Evolutionary conservation across 257 asterid species (phyloP), one percentile per base, ranked within the genome.

Genomic region (Capsicum baccatum): DNA sequence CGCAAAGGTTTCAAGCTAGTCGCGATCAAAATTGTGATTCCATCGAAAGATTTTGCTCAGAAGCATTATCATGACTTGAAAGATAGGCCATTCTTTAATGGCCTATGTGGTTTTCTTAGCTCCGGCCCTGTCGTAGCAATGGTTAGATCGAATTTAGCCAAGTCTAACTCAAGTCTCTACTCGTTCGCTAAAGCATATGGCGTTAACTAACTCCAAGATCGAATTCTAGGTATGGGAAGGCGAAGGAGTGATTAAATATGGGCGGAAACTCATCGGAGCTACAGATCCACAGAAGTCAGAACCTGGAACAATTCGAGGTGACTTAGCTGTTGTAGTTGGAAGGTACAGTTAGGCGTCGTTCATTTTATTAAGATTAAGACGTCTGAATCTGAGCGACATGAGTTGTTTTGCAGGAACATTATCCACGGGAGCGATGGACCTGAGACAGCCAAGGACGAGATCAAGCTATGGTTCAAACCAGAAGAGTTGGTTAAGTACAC

Each of bases 301-400:
- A 87, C 99, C 99, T 71, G 99, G 99, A 87, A 97, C 99, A 87
- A 95, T 97, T 83, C 89, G 99, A 88, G 99, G 99, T 76, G 99
- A 97, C 83, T 89, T 97, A 83, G 99, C 99, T 76, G 98, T 94
- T 48, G 97, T 93, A 17, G 98, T 97, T 8, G 98, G 99, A 89
- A 97, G 99, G 99, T 76, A 52, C 15, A 14, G 14, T 26, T 52
- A 54, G 33, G 55, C 26, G 2, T 3, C 35, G 16, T 9, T 69
- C 39, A 33, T 13, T 67, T 39, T 67, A 13, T 14, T 35, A 69
- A 69, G 55, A 69, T 42, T 69, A 69, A 69, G 79, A 69, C 55
- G 33, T 69, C 50, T 42, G 15, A 69, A 39, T 39, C 15, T 69
- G 15, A 69, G 47, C 4, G 19, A 19, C 5, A 48, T 48, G 48